phyloP scores from a whole-genome alignment of 148 eudicot species.

The Fallopia convolvulus region DNA sequence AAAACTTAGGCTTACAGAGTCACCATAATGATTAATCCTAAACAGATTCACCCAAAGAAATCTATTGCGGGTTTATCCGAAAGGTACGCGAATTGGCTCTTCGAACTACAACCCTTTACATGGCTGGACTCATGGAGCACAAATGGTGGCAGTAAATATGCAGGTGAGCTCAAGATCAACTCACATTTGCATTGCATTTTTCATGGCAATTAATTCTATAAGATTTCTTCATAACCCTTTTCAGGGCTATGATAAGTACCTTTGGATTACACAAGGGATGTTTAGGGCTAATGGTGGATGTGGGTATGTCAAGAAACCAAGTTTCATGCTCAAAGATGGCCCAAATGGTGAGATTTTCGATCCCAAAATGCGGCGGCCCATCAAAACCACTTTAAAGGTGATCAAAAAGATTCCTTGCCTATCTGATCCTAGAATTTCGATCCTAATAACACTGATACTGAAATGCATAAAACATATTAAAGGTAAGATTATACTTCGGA shows the following conservation, averaged over 20 bases:
- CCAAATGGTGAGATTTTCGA: constrained; percentile 29
- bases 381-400: constrained; percentile 51
- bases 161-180: constrained; percentile 25
- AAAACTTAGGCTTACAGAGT: neutral
- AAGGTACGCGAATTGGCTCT: constrained; percentile 45
- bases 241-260: constrained; percentile 52
- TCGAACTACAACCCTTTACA: constrained; percentile 53
- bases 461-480: neutral
- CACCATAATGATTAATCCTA: neutral
- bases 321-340: constrained; percentile 26
- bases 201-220: neutral
- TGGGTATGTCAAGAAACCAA: constrained; percentile 69
- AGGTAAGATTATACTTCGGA: constrained; percentile 63
- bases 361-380: constrained; percentile 18
- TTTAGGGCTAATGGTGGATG: constrained; percentile 72
- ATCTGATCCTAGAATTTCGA: neutral
- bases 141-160: constrained; percentile 78
- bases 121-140: constrained; percentile 77
- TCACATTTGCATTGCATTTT: neutral
- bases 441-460: neutral
- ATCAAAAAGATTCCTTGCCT: neutral
- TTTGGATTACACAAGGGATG: constrained; percentile 74
- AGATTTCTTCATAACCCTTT: neutral
- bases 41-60: constrained; percentile 63
- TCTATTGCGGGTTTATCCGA: constrained; percentile 60